A percentile compares a stretch with the other conserved stretches of the same genome.
Evolutionary conservation across 31 red algal genomes (phyloP).

Genomic region (Odonthalia washingtoniensis): DNA sequence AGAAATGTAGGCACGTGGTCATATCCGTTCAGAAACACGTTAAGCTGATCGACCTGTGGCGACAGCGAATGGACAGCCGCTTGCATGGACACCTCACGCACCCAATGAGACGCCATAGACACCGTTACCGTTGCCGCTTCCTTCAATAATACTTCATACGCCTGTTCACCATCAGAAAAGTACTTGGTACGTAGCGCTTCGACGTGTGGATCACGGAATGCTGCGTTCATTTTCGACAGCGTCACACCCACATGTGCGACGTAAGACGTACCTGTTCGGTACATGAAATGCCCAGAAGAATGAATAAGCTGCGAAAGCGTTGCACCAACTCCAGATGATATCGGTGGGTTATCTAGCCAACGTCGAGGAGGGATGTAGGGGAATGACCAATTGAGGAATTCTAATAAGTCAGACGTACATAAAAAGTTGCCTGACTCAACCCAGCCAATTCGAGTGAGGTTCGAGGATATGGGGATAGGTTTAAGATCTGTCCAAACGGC

Average conservation of each 20-base stretch:
- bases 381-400: slow-evolving; percentile 78
- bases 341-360: slow-evolving; percentile 76
- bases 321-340: slow-evolving; percentile 90
- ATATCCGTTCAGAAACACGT: slow-evolving; percentile 95
- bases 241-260: slow-evolving; percentile 77
- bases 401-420: slow-evolving; percentile 54
- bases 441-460: slow-evolving; percentile 67
- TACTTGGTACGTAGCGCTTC: slow-evolving; percentile 55
- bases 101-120: slow-evolving; percentile 86
- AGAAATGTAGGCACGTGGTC: slow-evolving; percentile 77
- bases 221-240: slow-evolving; percentile 84
- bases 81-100: slow-evolving; percentile 70
- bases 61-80: slow-evolving; percentile 73
- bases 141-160: slow-evolving; percentile 44
- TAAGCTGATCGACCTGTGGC: slow-evolving; percentile 77
- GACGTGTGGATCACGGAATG: slow-evolving; percentile 44
- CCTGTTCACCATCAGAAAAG: slow-evolving; percentile 78
- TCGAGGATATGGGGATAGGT: slow-evolving; percentile 36
- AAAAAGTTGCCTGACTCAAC: slow-evolving; percentile 94
- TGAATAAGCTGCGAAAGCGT: slow-evolving; percentile 71
- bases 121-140: slow-evolving; percentile 65
- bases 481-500: slow-evolving; percentile 81
- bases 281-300: slow-evolving; percentile 57
- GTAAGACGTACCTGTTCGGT: slow-evolving; percentile 69
- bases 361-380: slow-evolving; percentile 60